Conservation (phyloP, 192 early-diverging fungal genomes). For the Coemansia sp. region DNA sequence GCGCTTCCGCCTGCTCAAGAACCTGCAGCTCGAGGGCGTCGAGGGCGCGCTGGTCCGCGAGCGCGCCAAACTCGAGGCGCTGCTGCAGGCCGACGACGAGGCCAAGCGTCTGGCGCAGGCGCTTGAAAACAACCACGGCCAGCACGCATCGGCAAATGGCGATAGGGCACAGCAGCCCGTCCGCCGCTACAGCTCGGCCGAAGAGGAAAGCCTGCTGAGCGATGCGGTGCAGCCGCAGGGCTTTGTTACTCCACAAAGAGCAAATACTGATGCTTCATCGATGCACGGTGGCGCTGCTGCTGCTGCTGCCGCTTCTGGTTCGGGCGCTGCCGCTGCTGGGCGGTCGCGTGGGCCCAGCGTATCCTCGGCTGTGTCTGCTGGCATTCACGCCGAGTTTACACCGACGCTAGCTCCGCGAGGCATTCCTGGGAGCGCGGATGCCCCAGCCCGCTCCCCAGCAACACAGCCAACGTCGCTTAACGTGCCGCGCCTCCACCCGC, state of each 20-base stretch:
- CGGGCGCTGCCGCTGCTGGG: slow-evolving; percentile 8
- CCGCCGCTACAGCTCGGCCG: neutral
- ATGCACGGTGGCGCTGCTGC: no score
- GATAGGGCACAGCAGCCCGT: neutral
- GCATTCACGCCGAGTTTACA: slow-evolving; percentile 35
- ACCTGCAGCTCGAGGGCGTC: slow-evolving; percentile 80
- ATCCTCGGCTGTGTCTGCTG: slow-evolving; percentile 25
- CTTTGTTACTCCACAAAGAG: slow-evolving; percentile 36
- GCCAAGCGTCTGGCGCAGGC: slow-evolving; percentile 70
- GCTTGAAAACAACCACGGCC: slow-evolving; percentile 30
- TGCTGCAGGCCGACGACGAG: slow-evolving; percentile 69
- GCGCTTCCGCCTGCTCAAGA: slow-evolving; percentile 78
- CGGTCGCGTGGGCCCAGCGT: slow-evolving; percentile 45
- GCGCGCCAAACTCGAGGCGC: slow-evolving; percentile 57
- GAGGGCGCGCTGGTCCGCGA: slow-evolving; percentile 72
- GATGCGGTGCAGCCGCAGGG: slow-evolving; percentile 25
- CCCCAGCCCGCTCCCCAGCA: slow-evolving; percentile 4
- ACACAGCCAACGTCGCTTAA: slow-evolving; percentile 9
- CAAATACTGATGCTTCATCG: slow-evolving; percentile 38
- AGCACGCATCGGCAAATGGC: neutral
- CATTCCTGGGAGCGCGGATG: slow-evolving; percentile 7
- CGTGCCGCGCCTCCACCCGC: slow-evolving; percentile 1
- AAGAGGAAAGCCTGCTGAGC: slow-evolving; percentile 15
- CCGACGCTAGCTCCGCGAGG: slow-evolving; percentile 37
- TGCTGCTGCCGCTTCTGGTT: no score